Evolutionary conservation across 2,329 filamentous ascomycete genomes (phyloP), one percentile per base, ranked within the genome.

Genomic region (Magnaporthiopsis rhizophila): DNA sequence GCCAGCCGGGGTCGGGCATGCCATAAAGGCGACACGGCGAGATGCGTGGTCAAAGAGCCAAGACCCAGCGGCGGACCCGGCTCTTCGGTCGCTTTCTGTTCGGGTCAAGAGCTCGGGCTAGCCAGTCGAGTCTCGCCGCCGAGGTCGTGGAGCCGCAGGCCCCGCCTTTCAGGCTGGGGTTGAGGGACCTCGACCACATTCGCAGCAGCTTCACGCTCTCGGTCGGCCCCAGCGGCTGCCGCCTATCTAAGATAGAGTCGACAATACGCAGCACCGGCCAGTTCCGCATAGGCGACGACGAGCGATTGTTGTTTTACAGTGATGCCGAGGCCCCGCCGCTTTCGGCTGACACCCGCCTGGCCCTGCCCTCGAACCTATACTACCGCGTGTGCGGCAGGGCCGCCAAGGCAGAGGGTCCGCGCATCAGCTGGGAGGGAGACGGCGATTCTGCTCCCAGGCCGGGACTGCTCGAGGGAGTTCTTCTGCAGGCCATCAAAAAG

Each of bases 401-500:
- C 28, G 62, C 66, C 57, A 67, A 26, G 15, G 56, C 8, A 58
- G n/a, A 58, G n/a, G 56, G 56, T 4, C 56, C n/a, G 56, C 58
- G 61, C 61, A 61, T 38, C 65, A 67, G 64, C 34, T 61, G 62
- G 65, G 34, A 11, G 58, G 59, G 59, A 45, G 28, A 34, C 7
- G 13, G 36, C 7, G 2, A 45, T 15, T 34, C 7, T 30, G n/a
- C 30, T 7, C 45, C n/a, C 13, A 8, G 30, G 1, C 28, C 66
- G 21, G 64, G 62, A 18, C 64, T 57, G 12, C 60, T 70, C 9
- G 65, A 68, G 2, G 26, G 57, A 12, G 36, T 32, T 12, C 57
- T 58, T 24, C 36, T n/a, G 18, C 24, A 59, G 11, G 67, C 65
- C 28, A 70, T 74, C 65, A 65, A 68, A 58, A 59, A 60, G 5